phyloP scores from a whole-genome alignment of 2,329 filamentous ascomycete species.

The Rutstroemia sp. region DNA sequence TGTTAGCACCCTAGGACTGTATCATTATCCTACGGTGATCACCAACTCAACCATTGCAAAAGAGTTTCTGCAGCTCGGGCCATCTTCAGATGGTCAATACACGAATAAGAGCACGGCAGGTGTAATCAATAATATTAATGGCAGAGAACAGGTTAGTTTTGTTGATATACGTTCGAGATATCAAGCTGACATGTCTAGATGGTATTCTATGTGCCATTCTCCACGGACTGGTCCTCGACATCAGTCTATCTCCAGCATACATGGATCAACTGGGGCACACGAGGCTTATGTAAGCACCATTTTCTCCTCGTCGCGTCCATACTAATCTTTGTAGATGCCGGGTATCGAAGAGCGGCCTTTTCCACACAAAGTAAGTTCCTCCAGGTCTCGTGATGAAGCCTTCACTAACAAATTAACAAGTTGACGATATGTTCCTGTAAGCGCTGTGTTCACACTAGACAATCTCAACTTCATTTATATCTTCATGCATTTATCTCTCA shows the following conservation, averaged over 20 bases:
- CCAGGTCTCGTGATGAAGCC: background rate
- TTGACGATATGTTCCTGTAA: constrained; percentile 54
- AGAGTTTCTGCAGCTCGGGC: constrained; percentile 45
- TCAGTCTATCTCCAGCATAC: constrained; percentile 53
- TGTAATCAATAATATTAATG: constrained; percentile 51
- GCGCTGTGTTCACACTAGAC: background rate
- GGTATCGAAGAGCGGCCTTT: constrained; percentile 22
- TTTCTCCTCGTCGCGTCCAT: constrained; percentile 22
- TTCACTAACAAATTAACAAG: constrained; percentile 22
- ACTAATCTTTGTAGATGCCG: constrained; percentile 16
- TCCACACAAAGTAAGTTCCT: constrained; percentile 19
- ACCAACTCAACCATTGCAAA: constrained; percentile 46
- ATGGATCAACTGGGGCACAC: constrained; percentile 54
- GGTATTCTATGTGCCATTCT: constrained; percentile 48
- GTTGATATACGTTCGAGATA: background rate
- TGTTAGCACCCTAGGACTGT: constrained; percentile 44
- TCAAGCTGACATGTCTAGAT: constrained; percentile 29
- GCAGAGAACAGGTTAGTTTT: constrained; percentile 40
- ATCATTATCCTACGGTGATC: constrained; percentile 50
- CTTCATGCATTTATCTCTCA: background rate
- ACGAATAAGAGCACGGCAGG: constrained; percentile 40
- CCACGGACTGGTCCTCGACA: constrained; percentile 36
- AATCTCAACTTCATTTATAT: background rate
- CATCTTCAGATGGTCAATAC: constrained; percentile 32
- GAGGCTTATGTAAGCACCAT: constrained; percentile 38